Evolutionary conservation across 139 green algal genomes (phyloP), one percentile per base, ranked within the genome.

Genomic region (Chlamydomonas sphaeroides): DNA sequence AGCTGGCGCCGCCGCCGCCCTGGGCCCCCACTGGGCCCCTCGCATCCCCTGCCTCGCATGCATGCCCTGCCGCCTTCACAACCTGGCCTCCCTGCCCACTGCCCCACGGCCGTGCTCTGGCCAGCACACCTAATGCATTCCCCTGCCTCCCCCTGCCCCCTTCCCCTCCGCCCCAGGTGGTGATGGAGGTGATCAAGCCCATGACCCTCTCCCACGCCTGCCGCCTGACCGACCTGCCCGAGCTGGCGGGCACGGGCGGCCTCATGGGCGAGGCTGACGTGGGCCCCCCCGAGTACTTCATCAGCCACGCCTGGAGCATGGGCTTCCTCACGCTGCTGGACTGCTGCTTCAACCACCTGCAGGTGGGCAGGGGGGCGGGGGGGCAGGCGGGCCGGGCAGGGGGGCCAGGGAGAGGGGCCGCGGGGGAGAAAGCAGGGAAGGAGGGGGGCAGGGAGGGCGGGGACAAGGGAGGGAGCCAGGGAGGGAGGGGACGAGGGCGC

Each of bases 241-340:
- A 80, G 2, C 30, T 80, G 33, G 33, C 14, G 33, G 63, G 63
- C 26, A 0, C 4, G 11, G 66, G 66, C 5, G 38, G 26, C 8
- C 66, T 72, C 35, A 45, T 80, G 38, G 57, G 35, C 35, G 59
- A 70, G 28, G 59, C 8, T 15, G 76, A 83, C 45, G 63, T 83
- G 63, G 76, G 76, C 39, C 33, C 42, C 20, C 76, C 76, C 25
- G 76, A 65, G n/a, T 83, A 83, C 76, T 83, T 83, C 45, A 73
- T 83, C 62, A 57, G 33, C 76, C 76, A 83, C 63, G 63, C 76
- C 62, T 83, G 76, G 76, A n/a, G 15, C n/a, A 72, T 72, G 76
- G n/a, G 57, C 42, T 83, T 83, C 62, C 76, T 83, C 62, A 36
- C 73, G 45, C 42, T 73, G 62, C 45, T 83, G 45, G 76, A 83